Evolutionary conservation across 2,329 filamentous ascomycete species (phyloP), one percentile per base, ranked within the genome.

Genomic region (Fusarium ambrosium): DNA sequence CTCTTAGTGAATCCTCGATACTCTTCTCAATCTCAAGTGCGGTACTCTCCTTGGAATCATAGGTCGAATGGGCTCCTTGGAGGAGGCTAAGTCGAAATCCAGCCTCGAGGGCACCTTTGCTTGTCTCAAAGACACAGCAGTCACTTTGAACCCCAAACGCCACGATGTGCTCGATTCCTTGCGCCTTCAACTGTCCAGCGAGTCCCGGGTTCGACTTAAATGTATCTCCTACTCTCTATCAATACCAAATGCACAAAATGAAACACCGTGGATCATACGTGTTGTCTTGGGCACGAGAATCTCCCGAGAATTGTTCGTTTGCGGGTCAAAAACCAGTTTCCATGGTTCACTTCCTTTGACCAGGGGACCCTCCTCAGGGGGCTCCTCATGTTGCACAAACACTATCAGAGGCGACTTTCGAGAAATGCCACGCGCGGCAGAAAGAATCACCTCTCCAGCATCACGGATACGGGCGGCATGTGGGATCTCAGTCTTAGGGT

Each of bases 301-400:
- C 20, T 72, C 70, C 11, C 53, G 48, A 18, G 51, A 20, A 22
- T 39, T 45, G 18, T 29, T 43, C 13, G 22, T 32, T 11, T 64
- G 32, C 7, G 70, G 62, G 10, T 68, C 60, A 16, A 71, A 68
- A 11, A 51, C 22, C 8, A 72, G 22, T 24, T 62, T 36, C 68
- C 68, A 72, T 8, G 64, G 29, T 3, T 68, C 55, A 29, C 37
- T 68, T 24, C 68, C 70, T 39, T 37, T 68, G 8, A 71, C 45
- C 18, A 72, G 24, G 10, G 53, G 34, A 10, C 64, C 68, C n/a
- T 34, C 37, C 16, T 71, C 55, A 8, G 70, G 53, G 7, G 37
- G 6, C 32, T 71, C 69, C n/a, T 71, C 70, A 37, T 72, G 70
- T 22, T 72, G 69, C n/a, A 72, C 68, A 45, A 72, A 72, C 11